Evolutionary conservation across 2,329 filamentous ascomycete species (phyloP).

Genomic region (Calonectria pseudoreteaudii): DNA sequence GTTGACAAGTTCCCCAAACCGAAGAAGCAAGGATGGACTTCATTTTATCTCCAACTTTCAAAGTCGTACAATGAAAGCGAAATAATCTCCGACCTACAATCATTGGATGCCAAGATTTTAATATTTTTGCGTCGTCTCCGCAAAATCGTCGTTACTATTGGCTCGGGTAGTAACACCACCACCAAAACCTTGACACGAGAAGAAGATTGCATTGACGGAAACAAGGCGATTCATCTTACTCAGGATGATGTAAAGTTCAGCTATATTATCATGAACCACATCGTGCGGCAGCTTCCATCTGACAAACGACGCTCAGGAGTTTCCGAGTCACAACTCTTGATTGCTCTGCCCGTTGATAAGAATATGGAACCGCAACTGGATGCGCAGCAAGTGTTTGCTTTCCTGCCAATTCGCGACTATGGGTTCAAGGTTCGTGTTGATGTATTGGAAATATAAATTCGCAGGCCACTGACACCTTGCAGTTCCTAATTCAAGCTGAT

Average conservation of each 20-base stretch:
- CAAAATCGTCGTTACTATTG: neutral
- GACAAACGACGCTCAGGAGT: neutral
- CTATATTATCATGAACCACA: neutral
- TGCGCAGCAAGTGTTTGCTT: neutral
- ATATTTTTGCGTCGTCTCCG: neutral
- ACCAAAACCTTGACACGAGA: neutral
- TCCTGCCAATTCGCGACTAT: neutral
- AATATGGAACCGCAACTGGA: neutral
- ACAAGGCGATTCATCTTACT: neutral
- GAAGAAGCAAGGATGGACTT: slow-evolving; percentile 4
- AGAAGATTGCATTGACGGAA: neutral
- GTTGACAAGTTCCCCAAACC: slow-evolving; percentile 49
- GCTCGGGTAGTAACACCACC: neutral
- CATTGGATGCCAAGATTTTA: neutral
- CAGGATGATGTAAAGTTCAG: neutral
- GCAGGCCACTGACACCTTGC: slow-evolving; percentile 15
- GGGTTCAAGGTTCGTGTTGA: neutral
- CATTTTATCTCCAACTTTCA: neutral
- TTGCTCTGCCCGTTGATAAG: neutral
- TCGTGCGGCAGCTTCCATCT: neutral
- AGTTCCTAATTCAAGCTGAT: slow-evolving; percentile 46
- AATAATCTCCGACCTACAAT: neutral
- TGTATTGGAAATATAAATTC: too few relatives aligned
- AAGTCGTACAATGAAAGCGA: neutral
- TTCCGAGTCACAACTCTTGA: neutral